These are phyloP conservation scores for Clonostachys chloroleuca DNA, from an alignment of 2,329 filamentous ascomycete species.

Conservation along the genomic window DNA sequence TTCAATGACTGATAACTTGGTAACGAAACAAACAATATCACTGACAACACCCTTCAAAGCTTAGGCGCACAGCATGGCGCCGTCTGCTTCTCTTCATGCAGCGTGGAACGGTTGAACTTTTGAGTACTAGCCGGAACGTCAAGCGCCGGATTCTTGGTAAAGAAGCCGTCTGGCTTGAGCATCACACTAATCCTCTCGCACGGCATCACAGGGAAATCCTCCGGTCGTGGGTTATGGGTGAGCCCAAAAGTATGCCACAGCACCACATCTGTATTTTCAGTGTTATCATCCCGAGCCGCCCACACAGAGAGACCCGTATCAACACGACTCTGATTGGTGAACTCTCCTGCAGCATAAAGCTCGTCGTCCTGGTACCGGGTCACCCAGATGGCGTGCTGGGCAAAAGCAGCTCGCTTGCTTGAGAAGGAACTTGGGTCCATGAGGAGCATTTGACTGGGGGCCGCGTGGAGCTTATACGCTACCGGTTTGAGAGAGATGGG, in stretches of 20 bases:
- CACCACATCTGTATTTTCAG: conserved; percentile 42
- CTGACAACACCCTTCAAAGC: too few relatives aligned
- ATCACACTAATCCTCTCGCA: conserved; percentile 47
- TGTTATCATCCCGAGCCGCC: conserved; percentile 4
- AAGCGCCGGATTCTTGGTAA: conserved; percentile 10
- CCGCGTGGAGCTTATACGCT: conserved; percentile 42
- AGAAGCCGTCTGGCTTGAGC: conserved; percentile 50
- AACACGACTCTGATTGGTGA: conserved; percentile 41
- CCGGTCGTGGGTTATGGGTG: conserved; percentile 59
- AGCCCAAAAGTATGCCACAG: conserved; percentile 55
- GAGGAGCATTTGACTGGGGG: conserved; percentile 39
- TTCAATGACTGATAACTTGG: too few relatives aligned
- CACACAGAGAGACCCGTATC: conserved; percentile 26
- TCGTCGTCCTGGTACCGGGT: conserved; percentile 44
- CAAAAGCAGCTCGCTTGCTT: conserved; percentile 35
- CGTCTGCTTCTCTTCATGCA: too few relatives aligned
- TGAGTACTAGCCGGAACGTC: too few relatives aligned
- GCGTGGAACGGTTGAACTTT: too few relatives aligned
- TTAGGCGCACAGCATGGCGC: too few relatives aligned
- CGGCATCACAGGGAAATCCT: conserved; percentile 69
- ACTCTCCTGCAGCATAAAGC: conserved; percentile 45
- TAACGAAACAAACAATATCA: too few relatives aligned
- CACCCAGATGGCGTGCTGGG: conserved; percentile 41
- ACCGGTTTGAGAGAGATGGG: conserved; percentile 39
- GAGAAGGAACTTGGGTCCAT: conserved; percentile 37